Conservation (phyloP, 2,329 filamentous ascomycete genomes). For the Gnomoniopsis smithogilvyi region DNA sequence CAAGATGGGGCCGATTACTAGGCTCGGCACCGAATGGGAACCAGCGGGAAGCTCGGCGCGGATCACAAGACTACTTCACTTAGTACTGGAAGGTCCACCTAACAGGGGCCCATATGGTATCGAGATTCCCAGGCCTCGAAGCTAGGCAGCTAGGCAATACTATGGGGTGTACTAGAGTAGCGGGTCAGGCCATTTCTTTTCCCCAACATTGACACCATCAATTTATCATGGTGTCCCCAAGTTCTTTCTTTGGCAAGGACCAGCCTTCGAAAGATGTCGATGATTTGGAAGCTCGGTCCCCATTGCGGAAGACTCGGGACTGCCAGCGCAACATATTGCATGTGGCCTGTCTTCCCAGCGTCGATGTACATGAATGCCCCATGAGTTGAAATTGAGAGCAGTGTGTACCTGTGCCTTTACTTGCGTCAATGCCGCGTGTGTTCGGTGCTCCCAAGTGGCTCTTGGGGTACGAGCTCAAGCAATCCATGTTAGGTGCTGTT, state of each 20-base stretch:
- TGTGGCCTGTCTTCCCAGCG: not conserved
- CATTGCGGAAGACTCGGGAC: not conserved
- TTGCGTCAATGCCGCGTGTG: slow-evolving; percentile 1
- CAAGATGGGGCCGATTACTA: not conserved
- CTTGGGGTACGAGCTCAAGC: not conserved
- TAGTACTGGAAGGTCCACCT: not conserved
- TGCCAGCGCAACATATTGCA: not conserved
- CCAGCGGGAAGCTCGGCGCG: not conserved
- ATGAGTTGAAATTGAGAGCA: not conserved
- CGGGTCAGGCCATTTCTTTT: no score
- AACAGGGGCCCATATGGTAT: no score
- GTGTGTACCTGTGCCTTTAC: not conserved
- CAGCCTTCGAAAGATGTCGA: slow-evolving; percentile 9
- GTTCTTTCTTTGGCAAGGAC: slow-evolving; percentile 9
- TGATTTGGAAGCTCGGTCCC: not conserved
- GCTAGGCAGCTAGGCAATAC: not conserved
- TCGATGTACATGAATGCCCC: not conserved
- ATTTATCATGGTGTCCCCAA: not conserved
- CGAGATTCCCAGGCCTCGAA: not conserved
- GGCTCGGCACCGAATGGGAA: not conserved
- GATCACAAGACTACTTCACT: not conserved
- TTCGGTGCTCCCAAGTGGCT: not conserved
- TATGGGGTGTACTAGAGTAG: no score
- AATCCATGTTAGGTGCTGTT: not conserved
- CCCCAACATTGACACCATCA: not conserved